phyloP scores from a whole-genome alignment of 306 rosid species.

The Ormosia semicastrata region DNA sequence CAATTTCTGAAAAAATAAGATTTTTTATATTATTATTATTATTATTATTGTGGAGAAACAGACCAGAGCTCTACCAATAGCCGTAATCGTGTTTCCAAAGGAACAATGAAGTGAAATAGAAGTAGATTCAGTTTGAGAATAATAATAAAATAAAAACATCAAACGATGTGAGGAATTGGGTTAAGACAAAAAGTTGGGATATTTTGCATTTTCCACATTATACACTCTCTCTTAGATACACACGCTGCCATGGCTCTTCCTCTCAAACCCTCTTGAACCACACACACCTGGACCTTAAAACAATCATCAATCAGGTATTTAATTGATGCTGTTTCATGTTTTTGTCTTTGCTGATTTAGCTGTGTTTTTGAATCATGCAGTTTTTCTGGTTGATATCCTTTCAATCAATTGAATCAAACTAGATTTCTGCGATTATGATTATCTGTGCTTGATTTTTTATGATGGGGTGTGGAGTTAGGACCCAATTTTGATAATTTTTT shows the following conservation, averaged over 20 bases:
- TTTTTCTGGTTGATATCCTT: neutral
- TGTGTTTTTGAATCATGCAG: neutral
- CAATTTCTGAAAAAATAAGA: too few species aligned
- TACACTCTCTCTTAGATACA: neutral
- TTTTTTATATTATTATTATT: too few species aligned
- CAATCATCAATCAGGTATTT: constrained; percentile 26
- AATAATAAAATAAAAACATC: neutral
- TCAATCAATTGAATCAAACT: constrained; percentile 4
- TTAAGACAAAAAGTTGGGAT: constrained; percentile 32
- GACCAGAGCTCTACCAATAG: constrained; percentile 13
- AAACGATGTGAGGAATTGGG: constrained; percentile 11
- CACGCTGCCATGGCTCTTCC: constrained; percentile 27
- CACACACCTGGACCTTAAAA: neutral
- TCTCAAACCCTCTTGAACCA: constrained; percentile 31
- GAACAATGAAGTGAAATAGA: constrained; percentile 13
- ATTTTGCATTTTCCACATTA: neutral
- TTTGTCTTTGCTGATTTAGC: constrained; percentile 7
- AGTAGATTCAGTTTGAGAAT: constrained; percentile 24
- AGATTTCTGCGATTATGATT: constrained; percentile 14
- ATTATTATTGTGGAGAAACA: neutral
- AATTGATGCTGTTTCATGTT: neutral
- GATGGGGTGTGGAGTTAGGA: neutral
- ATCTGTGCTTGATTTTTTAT: constrained; percentile 19
- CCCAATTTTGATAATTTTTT: constrained; percentile 10
- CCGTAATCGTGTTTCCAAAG: constrained; percentile 29